Percentiles rank a stretch among this genome's conserved stretches.
Conservation (phyloP, 2,329 filamentous ascomycete genomes). For the Volutella citrinella region DNA sequence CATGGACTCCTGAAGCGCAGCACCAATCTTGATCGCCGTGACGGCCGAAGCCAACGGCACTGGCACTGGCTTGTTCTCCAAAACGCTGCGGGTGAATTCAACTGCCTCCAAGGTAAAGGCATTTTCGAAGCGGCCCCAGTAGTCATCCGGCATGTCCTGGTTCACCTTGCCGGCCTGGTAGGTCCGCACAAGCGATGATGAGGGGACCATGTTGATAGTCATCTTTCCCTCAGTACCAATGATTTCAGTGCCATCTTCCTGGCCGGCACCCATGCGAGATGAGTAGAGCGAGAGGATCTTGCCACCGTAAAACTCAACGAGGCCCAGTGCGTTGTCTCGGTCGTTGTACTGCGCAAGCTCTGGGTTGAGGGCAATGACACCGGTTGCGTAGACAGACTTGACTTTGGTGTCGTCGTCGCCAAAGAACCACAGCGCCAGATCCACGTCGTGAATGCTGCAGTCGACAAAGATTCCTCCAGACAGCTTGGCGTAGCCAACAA, state of each 20-base stretch:
- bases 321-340: constrained; percentile 37
- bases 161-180: constrained; percentile 45
- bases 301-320: constrained; percentile 64
- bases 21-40: constrained; percentile 9
- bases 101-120: constrained; percentile 62
- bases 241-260: constrained; percentile 61
- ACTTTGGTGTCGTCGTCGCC: constrained; percentile 11
- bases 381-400: constrained; percentile 14
- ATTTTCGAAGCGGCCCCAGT: constrained; percentile 60
- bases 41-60: constrained; percentile 19
- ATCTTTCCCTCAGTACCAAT: constrained; percentile 65
- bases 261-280: constrained; percentile 64
- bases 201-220: constrained; percentile 56
- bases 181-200: constrained; percentile 50
- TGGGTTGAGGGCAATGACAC: constrained; percentile 18
- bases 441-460: constrained; percentile 66
- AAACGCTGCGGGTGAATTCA: constrained; percentile 56
- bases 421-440: constrained; percentile 29
- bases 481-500: constrained; percentile 62
- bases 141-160: constrained; percentile 57
- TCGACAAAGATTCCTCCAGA: constrained; percentile 68
- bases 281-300: constrained; percentile 64
- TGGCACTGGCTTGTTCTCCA: constrained; percentile 37
- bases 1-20: constrained; percentile 9
- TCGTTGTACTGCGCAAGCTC: constrained; percentile 24